These are phyloP conservation scores for Solidago caesia DNA, from an alignment of 129 eudicot genomes.

Conservation along the genomic window DNA sequence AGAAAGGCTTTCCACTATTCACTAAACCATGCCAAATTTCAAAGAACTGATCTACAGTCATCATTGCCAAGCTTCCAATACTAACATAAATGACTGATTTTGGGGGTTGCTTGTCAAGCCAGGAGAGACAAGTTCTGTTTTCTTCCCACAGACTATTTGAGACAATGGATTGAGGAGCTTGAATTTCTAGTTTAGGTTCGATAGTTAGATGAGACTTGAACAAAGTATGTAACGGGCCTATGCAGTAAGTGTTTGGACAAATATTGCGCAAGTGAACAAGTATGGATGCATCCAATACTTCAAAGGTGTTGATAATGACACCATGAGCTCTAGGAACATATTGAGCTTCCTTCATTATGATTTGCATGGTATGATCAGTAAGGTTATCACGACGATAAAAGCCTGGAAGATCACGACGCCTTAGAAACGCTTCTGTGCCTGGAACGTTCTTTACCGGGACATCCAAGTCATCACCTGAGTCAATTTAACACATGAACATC, in stretches of 20 bases:
- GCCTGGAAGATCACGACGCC: slow-evolving; percentile 53
- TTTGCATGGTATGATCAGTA: slow-evolving; percentile 14
- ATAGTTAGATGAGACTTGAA: slow-evolving; percentile 27
- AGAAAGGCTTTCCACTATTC: slow-evolving; percentile 32
- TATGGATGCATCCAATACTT: slow-evolving; percentile 38
- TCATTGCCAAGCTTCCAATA: slow-evolving; percentile 40
- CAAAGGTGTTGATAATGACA: slow-evolving; percentile 50
- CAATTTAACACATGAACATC: not conserved
- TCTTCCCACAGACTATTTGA: slow-evolving; percentile 55
- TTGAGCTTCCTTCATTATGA: slow-evolving; percentile 19
- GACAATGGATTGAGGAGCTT: not conserved
- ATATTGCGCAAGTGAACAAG: slow-evolving; percentile 34
- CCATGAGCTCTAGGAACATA: slow-evolving; percentile 40
- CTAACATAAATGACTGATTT: slow-evolving; percentile 50
- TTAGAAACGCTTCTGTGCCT: slow-evolving; percentile 38
- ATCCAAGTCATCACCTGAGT: slow-evolving; percentile 42
- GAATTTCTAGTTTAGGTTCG: slow-evolving; percentile 3
- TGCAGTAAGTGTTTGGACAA: slow-evolving; percentile 39
- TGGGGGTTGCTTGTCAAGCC: slow-evolving; percentile 45
- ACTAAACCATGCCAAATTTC: slow-evolving; percentile 59
- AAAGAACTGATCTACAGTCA: slow-evolving; percentile 33
- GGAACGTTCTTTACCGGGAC: slow-evolving; percentile 29
- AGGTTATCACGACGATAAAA: slow-evolving; percentile 35
- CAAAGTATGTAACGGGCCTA: slow-evolving; percentile 54
- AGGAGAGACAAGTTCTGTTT: slow-evolving; percentile 40